A percentile compares a stretch with the other conserved stretches of the same genome.
phyloP scores from a whole-genome alignment of 1,139 yeast genomes.

The Suhomyces chickasaworum region DNA sequence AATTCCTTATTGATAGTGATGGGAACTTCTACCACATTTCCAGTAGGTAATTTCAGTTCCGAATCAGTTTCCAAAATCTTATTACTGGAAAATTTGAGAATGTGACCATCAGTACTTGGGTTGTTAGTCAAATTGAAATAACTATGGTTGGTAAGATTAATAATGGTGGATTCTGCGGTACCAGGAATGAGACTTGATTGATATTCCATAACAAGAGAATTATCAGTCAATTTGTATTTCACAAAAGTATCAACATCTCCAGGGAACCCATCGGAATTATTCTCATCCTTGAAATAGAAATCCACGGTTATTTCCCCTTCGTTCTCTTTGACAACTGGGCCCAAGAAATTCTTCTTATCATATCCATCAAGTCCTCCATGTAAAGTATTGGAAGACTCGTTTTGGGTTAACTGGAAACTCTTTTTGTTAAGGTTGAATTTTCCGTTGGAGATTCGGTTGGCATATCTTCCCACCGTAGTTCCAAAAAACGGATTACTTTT shows the following conservation, averaged over 20 bases:
- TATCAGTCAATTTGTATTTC: conserved; percentile 40
- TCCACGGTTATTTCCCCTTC: conserved; percentile 39
- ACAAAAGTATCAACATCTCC: conserved; percentile 50
- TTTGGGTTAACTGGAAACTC: conserved; percentile 41
- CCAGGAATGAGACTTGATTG: conserved; percentile 26
- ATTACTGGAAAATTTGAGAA: conserved; percentile 31
- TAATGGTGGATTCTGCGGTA: conserved; percentile 45
- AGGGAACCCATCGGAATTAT: conserved; percentile 58
- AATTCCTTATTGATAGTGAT: conserved; percentile 27
- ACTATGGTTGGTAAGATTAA: conserved; percentile 66
- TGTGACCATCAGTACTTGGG: conserved; percentile 36
- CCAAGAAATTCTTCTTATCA: conserved; percentile 51
- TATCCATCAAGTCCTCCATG: conserved; percentile 58
- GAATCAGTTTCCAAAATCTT: conserved; percentile 42
- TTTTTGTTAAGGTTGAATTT: conserved; percentile 43
- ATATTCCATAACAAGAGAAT: conserved; percentile 47
- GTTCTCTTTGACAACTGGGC: conserved; percentile 47
- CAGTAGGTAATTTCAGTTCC: conserved; percentile 50
- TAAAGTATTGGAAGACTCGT: conserved; percentile 47
- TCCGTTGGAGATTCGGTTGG: conserved; percentile 59
- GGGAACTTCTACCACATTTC: conserved; percentile 35
- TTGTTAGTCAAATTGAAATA: conserved; percentile 49
- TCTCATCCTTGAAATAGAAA: conserved; percentile 44
- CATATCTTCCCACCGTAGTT: conserved; percentile 64
- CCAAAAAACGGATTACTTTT: conserved; percentile 56